Evolutionary conservation across 345 rosid species (phyloP), one percentile per base, ranked within the genome.

Genomic region (Laguncularia racemosa): DNA sequence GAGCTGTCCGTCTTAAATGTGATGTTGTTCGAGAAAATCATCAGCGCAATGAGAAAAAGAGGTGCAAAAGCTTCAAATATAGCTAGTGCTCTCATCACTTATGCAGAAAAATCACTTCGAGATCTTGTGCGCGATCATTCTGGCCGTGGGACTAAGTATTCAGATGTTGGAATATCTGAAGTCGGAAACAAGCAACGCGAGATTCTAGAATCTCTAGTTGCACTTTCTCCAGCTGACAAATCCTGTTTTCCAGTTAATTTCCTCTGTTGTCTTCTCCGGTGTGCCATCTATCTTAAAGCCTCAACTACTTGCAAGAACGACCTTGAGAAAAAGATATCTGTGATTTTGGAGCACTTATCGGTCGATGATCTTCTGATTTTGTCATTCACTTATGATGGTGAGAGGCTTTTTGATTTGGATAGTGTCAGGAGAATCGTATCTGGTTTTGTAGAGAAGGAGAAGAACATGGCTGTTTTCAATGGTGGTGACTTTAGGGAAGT

Each of bases 191-290:
- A 60, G 9, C 89, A 92, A 64, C 78, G 88, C 54, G 60, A 78
- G 55, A 77, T 86, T 44, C 78, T 92, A 1, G 80, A 86, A 59
- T 74, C 89, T 2, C 77, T 92, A 14, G 83, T 89, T 44, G 23
- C 81, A 2, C 81, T 86, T 3, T 58, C 86, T 54, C 96, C 97
- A 43, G 48, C 78, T 0, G 97, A 92, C 48, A 84, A 79, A 47
- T 83, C 85, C 11, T 72, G 84, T 45, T 79, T 89, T 57, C 89
- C 95, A 0, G 63, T 84, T 52, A 83, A 80, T 28, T 92, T 89
- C 82, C 84, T 92, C 53, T 89, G 95, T 50, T 89, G 95, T 68
- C 81, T 92, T 48, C 89, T 92, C 67, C 97, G 96, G 13, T 78
- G 84, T 0, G 84, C 97, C 2, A 76, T 76, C 66, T 89, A 72